Percentiles rank a stretch among this genome's conserved stretches.
phyloP scores from a whole-genome alignment of 805 yeast species.

The Nakazawaea ambrosiae region DNA sequence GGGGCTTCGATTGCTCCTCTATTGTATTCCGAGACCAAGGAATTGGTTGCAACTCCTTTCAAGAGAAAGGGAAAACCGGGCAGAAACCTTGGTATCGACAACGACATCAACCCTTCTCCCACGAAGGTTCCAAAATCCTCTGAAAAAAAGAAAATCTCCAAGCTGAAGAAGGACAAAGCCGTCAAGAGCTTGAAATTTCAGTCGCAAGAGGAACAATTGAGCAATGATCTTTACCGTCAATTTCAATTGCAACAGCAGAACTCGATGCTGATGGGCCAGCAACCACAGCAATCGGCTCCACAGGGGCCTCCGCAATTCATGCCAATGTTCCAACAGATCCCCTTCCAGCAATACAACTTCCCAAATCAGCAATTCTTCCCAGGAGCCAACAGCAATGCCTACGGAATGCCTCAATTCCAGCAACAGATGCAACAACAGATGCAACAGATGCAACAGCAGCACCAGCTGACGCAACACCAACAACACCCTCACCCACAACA shows the following conservation, averaged over 20 bases:
- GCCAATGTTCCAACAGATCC: constrained; percentile 5
- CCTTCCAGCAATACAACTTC: constrained; percentile 7
- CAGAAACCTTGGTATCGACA: constrained; percentile 20
- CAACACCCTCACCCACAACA: constrained; percentile 6
- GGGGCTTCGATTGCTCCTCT: constrained; percentile 45
- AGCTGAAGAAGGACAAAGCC: constrained; percentile 13
- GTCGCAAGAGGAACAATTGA: constrained; percentile 5
- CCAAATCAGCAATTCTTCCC: constrained; percentile 7
- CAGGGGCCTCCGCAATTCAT: constrained; percentile 12
- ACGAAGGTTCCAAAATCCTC: constrained; percentile 11
- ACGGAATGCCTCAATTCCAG: constrained; percentile 2
- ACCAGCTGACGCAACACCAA: background rate
- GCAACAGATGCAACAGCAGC: constrained; percentile 2
- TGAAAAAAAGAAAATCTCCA: constrained; percentile 8
- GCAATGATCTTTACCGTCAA: constrained; percentile 11
- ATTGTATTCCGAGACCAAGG: constrained; percentile 43
- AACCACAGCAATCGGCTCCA: constrained; percentile 2
- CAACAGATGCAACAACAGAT: constrained; percentile 1
- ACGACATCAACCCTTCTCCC: constrained; percentile 27
- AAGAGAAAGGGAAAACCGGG: constrained; percentile 30
- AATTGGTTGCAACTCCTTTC: constrained; percentile 33
- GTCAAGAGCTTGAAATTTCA: constrained; percentile 27
- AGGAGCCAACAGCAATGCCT: background rate
- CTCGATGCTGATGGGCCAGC: constrained; percentile 1
- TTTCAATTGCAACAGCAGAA: constrained; percentile 10